These are phyloP conservation scores for Orbilia brochopaga DNA, from an alignment of 2,329 filamentous ascomycete genomes.

Conservation along the genomic window DNA sequence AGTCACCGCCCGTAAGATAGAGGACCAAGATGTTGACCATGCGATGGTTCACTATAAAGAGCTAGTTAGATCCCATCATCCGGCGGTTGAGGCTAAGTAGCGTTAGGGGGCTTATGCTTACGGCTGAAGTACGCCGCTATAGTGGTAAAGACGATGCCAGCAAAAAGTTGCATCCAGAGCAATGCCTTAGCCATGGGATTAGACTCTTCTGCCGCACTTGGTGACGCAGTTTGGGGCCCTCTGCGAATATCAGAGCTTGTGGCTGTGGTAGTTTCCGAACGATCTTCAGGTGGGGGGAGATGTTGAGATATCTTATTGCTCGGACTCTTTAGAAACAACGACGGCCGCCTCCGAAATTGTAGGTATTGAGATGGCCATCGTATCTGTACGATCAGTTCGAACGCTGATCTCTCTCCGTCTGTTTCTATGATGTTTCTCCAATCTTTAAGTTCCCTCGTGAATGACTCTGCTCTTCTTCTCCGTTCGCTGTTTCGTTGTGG, in stretches of 20 bases:
- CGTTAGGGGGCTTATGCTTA: slow-evolving; percentile 6
- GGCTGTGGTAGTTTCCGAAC: not conserved
- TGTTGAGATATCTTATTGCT: not conserved
- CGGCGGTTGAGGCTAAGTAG: not conserved
- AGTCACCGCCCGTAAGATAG: slow-evolving; percentile 28
- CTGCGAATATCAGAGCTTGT: not conserved
- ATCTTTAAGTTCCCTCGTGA: slow-evolving; percentile 26
- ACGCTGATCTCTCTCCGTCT: slow-evolving; percentile 24
- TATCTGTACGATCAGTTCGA: slow-evolving; percentile 33
- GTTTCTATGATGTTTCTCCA: slow-evolving; percentile 46
- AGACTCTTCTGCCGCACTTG: slow-evolving; percentile 3
- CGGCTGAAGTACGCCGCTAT: slow-evolving; percentile 38
- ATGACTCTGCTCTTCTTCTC: slow-evolving; percentile 22
- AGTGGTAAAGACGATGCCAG: slow-evolving; percentile 37
- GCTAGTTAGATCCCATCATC: not conserved
- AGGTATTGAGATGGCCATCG: slow-evolving; percentile 32
- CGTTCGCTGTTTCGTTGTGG: slow-evolving; percentile 32
- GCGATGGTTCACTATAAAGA: slow-evolving; percentile 34
- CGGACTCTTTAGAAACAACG: not conserved
- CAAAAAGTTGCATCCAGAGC: slow-evolving; percentile 48
- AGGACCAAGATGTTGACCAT: slow-evolving; percentile 33
- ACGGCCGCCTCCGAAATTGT: not conserved
- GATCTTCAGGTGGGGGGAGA: not conserved
- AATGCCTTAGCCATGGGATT: slow-evolving; percentile 28
- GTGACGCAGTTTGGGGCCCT: not conserved